A percentile compares a stretch with the other conserved stretches of the same genome.
These are phyloP conservation scores for Arabidopsis lyrata DNA, from an alignment of 441 rosid species.

Conservation along the genomic window DNA sequence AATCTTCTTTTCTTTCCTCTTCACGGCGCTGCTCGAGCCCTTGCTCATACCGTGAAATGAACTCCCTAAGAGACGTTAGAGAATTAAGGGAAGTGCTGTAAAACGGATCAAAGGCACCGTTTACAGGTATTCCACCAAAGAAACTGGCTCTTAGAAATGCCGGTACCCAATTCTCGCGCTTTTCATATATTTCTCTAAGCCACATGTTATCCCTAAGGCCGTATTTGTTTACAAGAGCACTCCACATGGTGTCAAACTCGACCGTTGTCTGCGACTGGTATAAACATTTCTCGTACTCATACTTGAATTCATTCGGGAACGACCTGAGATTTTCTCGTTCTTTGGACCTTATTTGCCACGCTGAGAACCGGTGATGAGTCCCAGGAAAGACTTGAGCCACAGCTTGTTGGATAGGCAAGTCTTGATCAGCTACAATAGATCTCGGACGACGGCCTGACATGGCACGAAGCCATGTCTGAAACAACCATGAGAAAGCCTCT, in stretches of 20 bases:
- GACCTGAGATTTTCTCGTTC: slow-evolving; percentile 67
- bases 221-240: slow-evolving; percentile 65
- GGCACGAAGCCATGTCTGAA: slow-evolving; percentile 82
- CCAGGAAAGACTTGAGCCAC: slow-evolving; percentile 72
- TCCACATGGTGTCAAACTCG: slow-evolving; percentile 75
- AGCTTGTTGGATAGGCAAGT: slow-evolving; percentile 69
- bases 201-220: slow-evolving; percentile 66
- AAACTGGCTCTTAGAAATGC: slow-evolving; percentile 69
- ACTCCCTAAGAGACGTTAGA: slow-evolving; percentile 66
- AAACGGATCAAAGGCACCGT: slow-evolving; percentile 63
- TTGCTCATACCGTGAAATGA: slow-evolving; percentile 67
- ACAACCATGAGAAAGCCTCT: slow-evolving; percentile 81
- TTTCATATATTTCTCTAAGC: slow-evolving; percentile 76
- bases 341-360: slow-evolving; percentile 72
- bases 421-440: slow-evolving; percentile 85
- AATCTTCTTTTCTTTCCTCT: slow-evolving; percentile 87
- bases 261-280: slow-evolving; percentile 70
- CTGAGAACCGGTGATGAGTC: slow-evolving; percentile 76
- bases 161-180: slow-evolving; percentile 85
- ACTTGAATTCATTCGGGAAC: slow-evolving; percentile 63
- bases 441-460: slow-evolving; percentile 76
- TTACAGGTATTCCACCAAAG: slow-evolving; percentile 78
- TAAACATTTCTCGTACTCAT: slow-evolving; percentile 78
- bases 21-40: slow-evolving; percentile 73
- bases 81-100: slow-evolving; percentile 60